Evolutionary conservation across 1,139 yeast species (phyloP), one percentile per base, ranked within the genome.

Genomic region (Debaryomycetaceae sp.): DNA sequence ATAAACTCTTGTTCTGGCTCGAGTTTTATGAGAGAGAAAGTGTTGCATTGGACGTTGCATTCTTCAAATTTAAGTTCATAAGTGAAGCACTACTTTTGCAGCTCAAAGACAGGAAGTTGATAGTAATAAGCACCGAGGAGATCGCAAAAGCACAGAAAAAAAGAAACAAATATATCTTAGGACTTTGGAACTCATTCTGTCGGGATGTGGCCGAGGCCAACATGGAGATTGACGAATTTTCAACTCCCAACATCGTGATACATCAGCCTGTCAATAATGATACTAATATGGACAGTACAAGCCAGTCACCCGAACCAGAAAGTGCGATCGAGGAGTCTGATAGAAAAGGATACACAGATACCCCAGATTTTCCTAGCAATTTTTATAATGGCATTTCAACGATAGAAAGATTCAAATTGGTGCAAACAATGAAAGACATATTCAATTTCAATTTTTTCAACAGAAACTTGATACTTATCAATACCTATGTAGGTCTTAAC

Each of bases 11-110:
- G 2, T 45, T 42, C 34, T 37, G 42, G 14, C 11, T 45, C 20
- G 27, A 42, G 14, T 35, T 41, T 11, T 53, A 54, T 37, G 42
- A 48, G 24, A 41, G 39, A 6, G 38, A 47, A 13, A 33, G 40
- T 7, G 43, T 24, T 5, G 60, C 46, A 6, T 37, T 59, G 17
- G 47, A 50, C 37, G 35, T 44, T 5, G 49, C 46, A 2, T 50
- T 56, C 7, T 60, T 60, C 40, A 48, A 46, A 24, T 54, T 45
- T 44, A 49, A 44, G 41, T 52, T 59, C 38, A 42, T 48, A 11
- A 42, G 44, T 5, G 23, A 47, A 3, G 45, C 48, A 17, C 37
- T 49, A 24, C 37, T 57, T 13, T 44, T 48, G 22, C 35, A 41
- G 6, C 38, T 44, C 8, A 43, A 43, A 38, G 42, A 40, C 30